These are phyloP conservation scores for Chaetoscypha palmicola DNA, from an alignment of 2,329 filamentous ascomycete genomes.

Conservation along the genomic window DNA sequence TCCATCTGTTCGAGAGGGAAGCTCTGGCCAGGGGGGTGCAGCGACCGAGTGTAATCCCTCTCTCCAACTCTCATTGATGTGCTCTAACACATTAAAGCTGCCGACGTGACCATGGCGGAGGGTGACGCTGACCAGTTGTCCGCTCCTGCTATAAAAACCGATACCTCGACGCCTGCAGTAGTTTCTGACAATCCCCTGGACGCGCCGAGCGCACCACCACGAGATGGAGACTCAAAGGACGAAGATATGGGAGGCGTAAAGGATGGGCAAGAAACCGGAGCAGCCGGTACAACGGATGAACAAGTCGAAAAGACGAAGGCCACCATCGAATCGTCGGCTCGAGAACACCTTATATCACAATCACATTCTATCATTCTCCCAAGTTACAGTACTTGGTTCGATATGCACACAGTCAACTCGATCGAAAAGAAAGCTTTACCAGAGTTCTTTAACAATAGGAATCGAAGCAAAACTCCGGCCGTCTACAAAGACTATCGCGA, in stretches of 20 bases:
- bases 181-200: constrained; percentile 61
- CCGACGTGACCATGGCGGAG: constrained; percentile 61
- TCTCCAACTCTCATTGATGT: constrained; percentile 7
- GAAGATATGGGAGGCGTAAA: constrained; percentile 72
- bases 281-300: constrained; percentile 43
- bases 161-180: constrained; percentile 38
- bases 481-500: constrained; percentile 99
- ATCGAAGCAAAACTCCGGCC: constrained; percentile 93
- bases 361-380: constrained; percentile 94
- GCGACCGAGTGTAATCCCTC: constrained; percentile 40
- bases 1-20: constrained; percentile 10
- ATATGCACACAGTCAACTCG: constrained; percentile 87
- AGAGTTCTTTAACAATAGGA: constrained; percentile 97
- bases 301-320: constrained; percentile 67
- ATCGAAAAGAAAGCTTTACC: constrained; percentile 92
- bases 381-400: constrained; percentile 98
- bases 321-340: constrained; percentile 74
- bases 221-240: constrained; percentile 60
- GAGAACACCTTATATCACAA: constrained; percentile 86
- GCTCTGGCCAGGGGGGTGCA: constrained; percentile 25
- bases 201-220: constrained; percentile 56
- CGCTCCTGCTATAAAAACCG: constrained; percentile 51
- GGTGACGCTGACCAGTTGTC: constrained; percentile 29
- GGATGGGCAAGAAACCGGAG: constrained; percentile 37
- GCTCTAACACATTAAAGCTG: constrained; percentile 8